A percentile compares a stretch with the other conserved stretches of the same genome.
These are phyloP conservation scores for Phoma sp. DNA, from an alignment of 2,329 filamentous ascomycete species.

Conservation along the genomic window DNA sequence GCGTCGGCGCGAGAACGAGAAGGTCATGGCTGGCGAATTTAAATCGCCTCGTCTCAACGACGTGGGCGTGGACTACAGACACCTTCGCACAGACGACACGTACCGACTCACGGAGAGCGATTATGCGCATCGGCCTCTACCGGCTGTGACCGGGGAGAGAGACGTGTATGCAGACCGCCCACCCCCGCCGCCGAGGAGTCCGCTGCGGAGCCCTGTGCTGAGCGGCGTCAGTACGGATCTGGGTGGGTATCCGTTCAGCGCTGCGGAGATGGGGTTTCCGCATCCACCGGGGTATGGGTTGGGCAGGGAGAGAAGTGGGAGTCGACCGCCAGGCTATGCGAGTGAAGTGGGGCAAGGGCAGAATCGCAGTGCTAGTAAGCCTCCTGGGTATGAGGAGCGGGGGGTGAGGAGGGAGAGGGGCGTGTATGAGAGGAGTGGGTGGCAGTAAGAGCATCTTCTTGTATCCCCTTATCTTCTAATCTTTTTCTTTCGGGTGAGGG, in stretches of 20 bases:
- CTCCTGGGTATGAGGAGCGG: conserved; percentile 9
- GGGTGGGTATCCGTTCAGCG: conserved; percentile 23
- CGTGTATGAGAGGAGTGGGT: background rate
- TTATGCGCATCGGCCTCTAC: background rate
- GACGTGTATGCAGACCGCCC: background rate
- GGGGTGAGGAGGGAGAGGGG: background rate
- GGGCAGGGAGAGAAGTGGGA: background rate
- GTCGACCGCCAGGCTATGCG: conserved; percentile 2
- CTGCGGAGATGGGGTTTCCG: conserved; percentile 27
- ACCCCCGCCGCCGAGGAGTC: conserved; percentile 9
- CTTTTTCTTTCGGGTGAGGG: too few species aligned
- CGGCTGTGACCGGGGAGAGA: background rate
- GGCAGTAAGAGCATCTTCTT: background rate
- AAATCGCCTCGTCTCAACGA: conserved; percentile 17
- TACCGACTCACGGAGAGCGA: background rate
- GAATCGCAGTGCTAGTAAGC: conserved; percentile 2
- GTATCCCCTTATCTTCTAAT: background rate
- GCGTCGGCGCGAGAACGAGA: conserved; percentile 37
- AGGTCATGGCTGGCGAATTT: conserved; percentile 37
- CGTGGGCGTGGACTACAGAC: conserved; percentile 1
- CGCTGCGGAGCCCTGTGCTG: conserved; percentile 13
- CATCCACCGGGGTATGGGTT: conserved; percentile 24
- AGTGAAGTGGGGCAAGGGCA: background rate
- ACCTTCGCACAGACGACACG: background rate
- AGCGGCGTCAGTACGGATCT: conserved; percentile 14